These are phyloP conservation scores for Amphibolis antarctica DNA, from an alignment of 106 monocot genomes.

Conservation along the genomic window DNA sequence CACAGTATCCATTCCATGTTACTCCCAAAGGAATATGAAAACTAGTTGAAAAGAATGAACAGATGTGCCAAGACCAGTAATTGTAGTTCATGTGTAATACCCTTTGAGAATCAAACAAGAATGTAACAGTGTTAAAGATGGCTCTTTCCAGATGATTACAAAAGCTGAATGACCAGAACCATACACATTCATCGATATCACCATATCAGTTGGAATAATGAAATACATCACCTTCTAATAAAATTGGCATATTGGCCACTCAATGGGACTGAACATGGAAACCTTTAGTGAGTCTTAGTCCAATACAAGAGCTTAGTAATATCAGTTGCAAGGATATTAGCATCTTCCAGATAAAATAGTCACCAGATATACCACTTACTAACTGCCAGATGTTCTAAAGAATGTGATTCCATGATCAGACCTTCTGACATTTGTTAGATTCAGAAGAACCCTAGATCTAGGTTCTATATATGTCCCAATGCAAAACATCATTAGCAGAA, in stretches of 20 bases:
- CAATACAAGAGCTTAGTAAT: conserved; percentile 4
- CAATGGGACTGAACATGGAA: not conserved
- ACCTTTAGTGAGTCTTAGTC: not conserved
- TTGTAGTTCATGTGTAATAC: conserved; percentile 15
- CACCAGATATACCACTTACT: not conserved
- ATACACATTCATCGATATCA: not conserved
- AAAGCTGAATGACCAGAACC: conserved; percentile 14
- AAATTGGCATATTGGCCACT: not conserved
- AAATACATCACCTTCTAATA: conserved; percentile 1
- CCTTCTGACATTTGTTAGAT: conserved; percentile 4
- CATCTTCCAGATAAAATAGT: conserved; percentile 4
- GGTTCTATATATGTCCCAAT: conserved; percentile 14
- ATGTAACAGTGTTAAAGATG: conserved; percentile 4
- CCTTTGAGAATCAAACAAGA: conserved; percentile 20
- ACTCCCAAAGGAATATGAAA: conserved; percentile 36
- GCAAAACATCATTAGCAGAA: conserved; percentile 8
- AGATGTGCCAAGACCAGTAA: conserved; percentile 11
- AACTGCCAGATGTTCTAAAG: not conserved
- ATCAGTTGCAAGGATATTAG: not conserved
- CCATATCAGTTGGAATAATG: conserved; percentile 3
- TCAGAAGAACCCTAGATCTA: conserved; percentile 26
- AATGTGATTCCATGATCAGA: not conserved
- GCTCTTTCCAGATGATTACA: not conserved
- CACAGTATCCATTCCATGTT: conserved; percentile 27
- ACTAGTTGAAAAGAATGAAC: conserved; percentile 28